Evolutionary conservation across 169 alveolate species (phyloP).

Genomic region (Theileria orientalis): DNA sequence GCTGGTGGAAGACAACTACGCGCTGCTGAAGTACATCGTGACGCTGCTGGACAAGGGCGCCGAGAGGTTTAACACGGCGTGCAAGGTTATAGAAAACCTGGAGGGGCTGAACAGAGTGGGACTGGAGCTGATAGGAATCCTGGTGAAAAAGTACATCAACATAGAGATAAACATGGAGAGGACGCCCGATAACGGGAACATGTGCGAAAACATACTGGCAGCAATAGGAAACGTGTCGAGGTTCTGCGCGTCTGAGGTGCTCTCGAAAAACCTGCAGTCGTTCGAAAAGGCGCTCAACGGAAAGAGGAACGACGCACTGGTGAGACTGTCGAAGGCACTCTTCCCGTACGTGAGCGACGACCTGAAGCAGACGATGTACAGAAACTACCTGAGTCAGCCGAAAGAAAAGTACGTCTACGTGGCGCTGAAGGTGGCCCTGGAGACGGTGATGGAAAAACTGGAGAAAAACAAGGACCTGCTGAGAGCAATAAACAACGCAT

Average conservation of each 20-base stretch:
- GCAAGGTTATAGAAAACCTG: conserved; percentile 23
- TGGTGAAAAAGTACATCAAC: conserved; percentile 49
- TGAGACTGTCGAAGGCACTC: conserved; percentile 51
- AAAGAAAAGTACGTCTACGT: conserved; percentile 15
- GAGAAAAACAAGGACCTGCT: not conserved
- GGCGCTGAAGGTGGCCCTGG: conserved; percentile 23
- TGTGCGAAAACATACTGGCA: conserved; percentile 35
- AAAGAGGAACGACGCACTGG: conserved; percentile 23
- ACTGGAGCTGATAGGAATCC: conserved; percentile 32
- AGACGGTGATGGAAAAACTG: not conserved
- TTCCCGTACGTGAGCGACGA: conserved; percentile 53
- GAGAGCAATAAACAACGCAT: not conserved
- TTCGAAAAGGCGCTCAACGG: conserved; percentile 53
- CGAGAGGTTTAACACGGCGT: conserved; percentile 13
- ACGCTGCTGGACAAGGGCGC: conserved; percentile 30
- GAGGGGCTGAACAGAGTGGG: conserved; percentile 28
- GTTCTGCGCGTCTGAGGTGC: conserved; percentile 44
- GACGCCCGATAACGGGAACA: conserved; percentile 1
- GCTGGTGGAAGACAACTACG: conserved; percentile 25
- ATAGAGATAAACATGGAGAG: conserved; percentile 8
- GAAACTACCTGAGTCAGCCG: conserved; percentile 17
- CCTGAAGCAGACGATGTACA: conserved; percentile 38
- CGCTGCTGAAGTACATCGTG: conserved; percentile 41
- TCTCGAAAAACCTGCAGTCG: conserved; percentile 49
- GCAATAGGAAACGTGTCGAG: conserved; percentile 59